These are phyloP conservation scores for Colletotrichum filicis DNA, from an alignment of 2,329 filamentous ascomycete genomes.

Conservation along the genomic window DNA sequence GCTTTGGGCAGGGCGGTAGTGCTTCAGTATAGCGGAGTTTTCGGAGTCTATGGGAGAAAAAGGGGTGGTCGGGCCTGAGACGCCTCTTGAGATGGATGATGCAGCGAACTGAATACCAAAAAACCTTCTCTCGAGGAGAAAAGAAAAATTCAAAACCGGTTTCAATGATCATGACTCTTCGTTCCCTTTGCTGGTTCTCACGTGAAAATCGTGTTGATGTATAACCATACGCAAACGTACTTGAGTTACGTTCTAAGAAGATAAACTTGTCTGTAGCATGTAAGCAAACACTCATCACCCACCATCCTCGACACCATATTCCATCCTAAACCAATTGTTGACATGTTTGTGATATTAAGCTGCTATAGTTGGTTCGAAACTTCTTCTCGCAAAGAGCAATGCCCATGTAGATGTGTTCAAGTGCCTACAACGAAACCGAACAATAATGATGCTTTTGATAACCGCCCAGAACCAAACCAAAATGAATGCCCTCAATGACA, in stretches of 20 bases:
- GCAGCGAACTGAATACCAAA: conserved; percentile 33
- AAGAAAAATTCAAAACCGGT: not conserved
- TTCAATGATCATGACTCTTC: not conserved
- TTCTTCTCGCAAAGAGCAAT: not conserved
- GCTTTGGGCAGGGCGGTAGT: conserved; percentile 23
- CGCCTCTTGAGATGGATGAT: conserved; percentile 19
- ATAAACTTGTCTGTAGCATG: too few relatives aligned
- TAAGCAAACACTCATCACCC: too few relatives aligned
- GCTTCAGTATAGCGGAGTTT: conserved; percentile 31
- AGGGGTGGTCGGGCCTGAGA: not conserved
- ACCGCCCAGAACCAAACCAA: not conserved
- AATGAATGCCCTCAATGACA: not conserved
- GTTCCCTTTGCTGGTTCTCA: not conserved
- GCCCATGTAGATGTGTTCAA: not conserved
- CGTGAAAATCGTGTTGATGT: not conserved
- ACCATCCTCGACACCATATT: not conserved
- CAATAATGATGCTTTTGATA: conserved; percentile 1
- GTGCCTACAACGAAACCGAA: not conserved
- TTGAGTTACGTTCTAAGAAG: too few relatives aligned
- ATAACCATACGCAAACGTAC: too few relatives aligned
- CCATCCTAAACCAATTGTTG: not conserved
- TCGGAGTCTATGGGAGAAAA: conserved; percentile 20
- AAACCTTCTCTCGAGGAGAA: not conserved
- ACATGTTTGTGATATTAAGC: not conserved
- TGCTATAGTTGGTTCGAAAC: not conserved